A percentile compares a stretch with the other conserved stretches of the same genome.
phyloP scores from a whole-genome alignment of 495 filamentous ascomycete genomes.

The Endocarpon pusillum region DNA sequence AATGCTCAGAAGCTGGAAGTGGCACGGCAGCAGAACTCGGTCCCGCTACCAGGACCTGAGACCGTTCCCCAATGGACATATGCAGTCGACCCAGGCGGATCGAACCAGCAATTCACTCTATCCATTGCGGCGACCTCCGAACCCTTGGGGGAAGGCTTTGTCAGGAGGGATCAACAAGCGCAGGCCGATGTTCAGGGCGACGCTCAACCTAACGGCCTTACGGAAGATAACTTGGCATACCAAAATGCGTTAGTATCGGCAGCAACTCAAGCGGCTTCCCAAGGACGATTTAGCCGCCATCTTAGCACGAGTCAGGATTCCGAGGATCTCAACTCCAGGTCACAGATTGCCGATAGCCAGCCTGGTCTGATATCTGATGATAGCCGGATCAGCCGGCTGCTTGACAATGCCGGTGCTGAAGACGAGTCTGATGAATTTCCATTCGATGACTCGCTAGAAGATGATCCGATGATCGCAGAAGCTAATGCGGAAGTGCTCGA shows the following conservation, averaged over 20 bases:
- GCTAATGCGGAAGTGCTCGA: slow-evolving; percentile 90
- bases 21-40: too few relatives aligned
- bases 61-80: too few relatives aligned
- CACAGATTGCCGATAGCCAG: slow-evolving; percentile 27
- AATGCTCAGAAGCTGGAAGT: neutral
- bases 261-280: slow-evolving; percentile 51
- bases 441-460: slow-evolving; percentile 48
- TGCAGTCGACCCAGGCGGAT: too few relatives aligned
- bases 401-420: slow-evolving; percentile 20
- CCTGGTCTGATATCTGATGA: slow-evolving; percentile 31
- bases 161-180: neutral
- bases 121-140: neutral
- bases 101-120: too few relatives aligned
- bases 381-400: slow-evolving; percentile 25
- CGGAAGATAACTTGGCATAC: slow-evolving; percentile 49
- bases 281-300: slow-evolving; percentile 46
- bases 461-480: slow-evolving; percentile 82
- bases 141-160: neutral
- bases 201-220: slow-evolving; percentile 14
- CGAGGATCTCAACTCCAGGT: slow-evolving; percentile 20
- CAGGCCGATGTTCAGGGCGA: slow-evolving; percentile 6
- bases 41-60: too few relatives aligned
- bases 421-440: slow-evolving; percentile 36
- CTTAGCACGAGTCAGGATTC: slow-evolving; percentile 26
- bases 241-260: slow-evolving; percentile 70